Evolutionary conservation across 1,284 basidiomycete genomes (phyloP), one percentile per base, ranked within the genome.

Genomic region (Marasmius tenuissimus): DNA sequence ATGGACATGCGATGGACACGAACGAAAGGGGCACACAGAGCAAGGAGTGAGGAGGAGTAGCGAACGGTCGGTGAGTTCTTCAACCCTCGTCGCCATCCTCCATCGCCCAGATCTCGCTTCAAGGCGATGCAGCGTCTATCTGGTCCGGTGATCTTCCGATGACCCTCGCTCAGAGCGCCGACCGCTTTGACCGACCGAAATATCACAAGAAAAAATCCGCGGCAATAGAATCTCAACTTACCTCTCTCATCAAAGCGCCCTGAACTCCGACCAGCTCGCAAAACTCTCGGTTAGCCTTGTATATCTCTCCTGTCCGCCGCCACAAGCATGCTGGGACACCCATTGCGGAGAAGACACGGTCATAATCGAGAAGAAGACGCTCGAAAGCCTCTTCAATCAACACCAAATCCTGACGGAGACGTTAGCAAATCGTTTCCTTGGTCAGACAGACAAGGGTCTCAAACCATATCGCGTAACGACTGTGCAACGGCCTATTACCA

Each of bases 321-420:
- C 97, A 99, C 6, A 99, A 83, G 69, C 97, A 99, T 0, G 95
- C 95, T 0, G 97, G 97, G 9, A 98, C 94, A 49, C 94, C 96
- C 88, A 98, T 97, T 0, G 93, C 92, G 10, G 92, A 93, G 74
- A 98, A 96, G 0, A 97, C 93, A 40, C 96, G 89, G 72, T 98
- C 96, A 72, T 98, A 98, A 71, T 98, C 96, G 18, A 98, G 85
- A 63, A 99, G 81, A 61, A 98, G 81, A 1, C 97, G 89, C 73
- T 99, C 97, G 70, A 98, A 98, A 0, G 94, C 96, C 77, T 98
- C 97, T 75, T 97, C 96, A 68, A 97, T 95, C 73, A 97, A 97
- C 16, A 98, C 93, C n/a, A 98, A 83, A 73, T 99, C 97, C 85
- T 92, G 64, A 7, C 38, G 22, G 42, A 61, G 20, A 60, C 40